Conservation (phyloP, 2,329 filamentous ascomycete species). For the Venturia asperata region DNA sequence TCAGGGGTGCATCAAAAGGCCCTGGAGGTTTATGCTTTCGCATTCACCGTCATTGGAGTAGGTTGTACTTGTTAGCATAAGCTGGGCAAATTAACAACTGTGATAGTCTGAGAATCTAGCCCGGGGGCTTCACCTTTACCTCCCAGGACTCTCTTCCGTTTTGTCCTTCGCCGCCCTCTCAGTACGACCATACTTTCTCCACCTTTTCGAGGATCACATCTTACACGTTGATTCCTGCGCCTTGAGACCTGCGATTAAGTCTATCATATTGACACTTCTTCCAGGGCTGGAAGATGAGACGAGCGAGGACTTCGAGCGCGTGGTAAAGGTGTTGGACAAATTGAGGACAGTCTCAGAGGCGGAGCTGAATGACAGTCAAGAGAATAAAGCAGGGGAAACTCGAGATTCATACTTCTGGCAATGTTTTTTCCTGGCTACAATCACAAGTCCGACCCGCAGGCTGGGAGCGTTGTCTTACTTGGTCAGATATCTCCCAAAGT, state of each 20-base stretch:
- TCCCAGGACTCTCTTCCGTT: slow-evolving; percentile 81
- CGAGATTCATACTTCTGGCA: slow-evolving; percentile 95
- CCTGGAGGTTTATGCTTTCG: slow-evolving; percentile 83
- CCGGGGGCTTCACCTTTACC: slow-evolving; percentile 74
- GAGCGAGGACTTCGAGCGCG: slow-evolving; percentile 92
- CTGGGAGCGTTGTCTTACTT: slow-evolving; percentile 85
- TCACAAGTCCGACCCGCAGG: slow-evolving; percentile 78
- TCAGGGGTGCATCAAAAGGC: slow-evolving; percentile 97
- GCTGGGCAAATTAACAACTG: background rate
- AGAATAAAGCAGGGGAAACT: slow-evolving; percentile 29
- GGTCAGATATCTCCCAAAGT: slow-evolving; percentile 65
- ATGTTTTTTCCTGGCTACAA: slow-evolving; percentile 87
- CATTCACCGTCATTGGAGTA: slow-evolving; percentile 79
- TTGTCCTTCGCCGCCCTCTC: slow-evolving; percentile 92
- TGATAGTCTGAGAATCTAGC: slow-evolving; percentile 62
- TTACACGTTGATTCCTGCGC: slow-evolving; percentile 62
- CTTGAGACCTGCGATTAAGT: slow-evolving; percentile 81
- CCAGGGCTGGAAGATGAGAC: slow-evolving; percentile 93
- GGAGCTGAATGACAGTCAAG: slow-evolving; percentile 45
- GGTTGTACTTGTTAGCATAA: slow-evolving; percentile 23
- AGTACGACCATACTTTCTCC: slow-evolving; percentile 77
- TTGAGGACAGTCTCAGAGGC: slow-evolving; percentile 57
- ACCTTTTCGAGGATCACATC: slow-evolving; percentile 74
- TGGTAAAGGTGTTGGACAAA: slow-evolving; percentile 67
- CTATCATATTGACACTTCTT: slow-evolving; percentile 78